These are phyloP conservation scores for Mrakia frigida DNA, from an alignment of 768 basidiomycete genomes.

Conservation along the genomic window DNA sequence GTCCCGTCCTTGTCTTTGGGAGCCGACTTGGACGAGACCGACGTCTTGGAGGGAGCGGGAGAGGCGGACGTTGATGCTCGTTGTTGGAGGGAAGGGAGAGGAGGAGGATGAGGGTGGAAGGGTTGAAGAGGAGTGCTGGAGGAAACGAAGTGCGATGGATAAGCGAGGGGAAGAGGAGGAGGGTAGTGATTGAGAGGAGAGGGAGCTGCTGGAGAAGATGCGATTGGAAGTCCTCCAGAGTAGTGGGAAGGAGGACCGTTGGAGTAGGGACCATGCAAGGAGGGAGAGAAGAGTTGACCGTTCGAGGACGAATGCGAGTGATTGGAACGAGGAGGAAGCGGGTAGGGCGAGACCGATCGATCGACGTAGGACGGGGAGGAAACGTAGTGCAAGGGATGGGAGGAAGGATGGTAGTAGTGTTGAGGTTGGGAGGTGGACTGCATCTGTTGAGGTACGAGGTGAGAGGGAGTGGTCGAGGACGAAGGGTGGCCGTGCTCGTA, in stretches of 20 bases:
- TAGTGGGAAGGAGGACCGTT: background rate
- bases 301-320: conserved; percentile 14
- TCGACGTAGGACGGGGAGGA: conserved; percentile 11
- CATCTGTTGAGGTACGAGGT: background rate
- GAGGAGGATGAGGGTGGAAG: conserved; percentile 9
- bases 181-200: conserved; percentile 12
- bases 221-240: background rate
- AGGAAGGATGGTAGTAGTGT: background rate
- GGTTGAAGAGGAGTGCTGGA: conserved; percentile 7
- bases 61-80: conserved; percentile 1
- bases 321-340: conserved; percentile 10
- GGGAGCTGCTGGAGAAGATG: background rate
- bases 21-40: background rate
- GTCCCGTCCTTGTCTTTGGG: background rate
- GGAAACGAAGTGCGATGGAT: background rate
- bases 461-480: background rate
- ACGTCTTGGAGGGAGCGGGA: background rate
- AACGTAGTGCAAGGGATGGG: background rate
- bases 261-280: background rate
- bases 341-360: conserved; percentile 8
- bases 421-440: background rate
- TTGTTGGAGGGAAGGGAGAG: background rate
- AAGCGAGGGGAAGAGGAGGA: background rate
- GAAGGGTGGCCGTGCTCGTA: conserved; percentile 3
- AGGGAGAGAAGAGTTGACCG: conserved; percentile 1